phyloP scores from a whole-genome alignment of 73 alveolate species.

The Effrenium voratum region DNA sequence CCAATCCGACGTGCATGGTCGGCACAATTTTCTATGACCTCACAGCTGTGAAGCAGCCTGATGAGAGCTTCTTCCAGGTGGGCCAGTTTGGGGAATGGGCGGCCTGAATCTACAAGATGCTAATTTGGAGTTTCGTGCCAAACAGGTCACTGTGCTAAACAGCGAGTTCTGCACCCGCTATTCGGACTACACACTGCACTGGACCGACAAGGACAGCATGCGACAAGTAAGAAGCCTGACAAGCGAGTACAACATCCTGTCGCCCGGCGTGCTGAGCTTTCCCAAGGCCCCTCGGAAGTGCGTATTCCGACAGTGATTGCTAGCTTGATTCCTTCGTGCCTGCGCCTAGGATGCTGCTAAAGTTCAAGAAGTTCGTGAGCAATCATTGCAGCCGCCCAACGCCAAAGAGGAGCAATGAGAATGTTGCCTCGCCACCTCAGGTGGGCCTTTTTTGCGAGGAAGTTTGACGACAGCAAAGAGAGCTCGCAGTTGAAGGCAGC shows the following conservation, averaged over 20 bases:
- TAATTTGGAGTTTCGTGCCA: background rate
- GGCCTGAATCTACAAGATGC: background rate
- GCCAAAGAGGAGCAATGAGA: background rate
- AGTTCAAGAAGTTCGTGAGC: conserved; percentile 35
- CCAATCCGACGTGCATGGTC: background rate
- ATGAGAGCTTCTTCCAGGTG: conserved; percentile 81
- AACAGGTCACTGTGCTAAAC: conserved; percentile 40
- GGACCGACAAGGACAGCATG: conserved; percentile 85
- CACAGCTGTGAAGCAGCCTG: conserved; percentile 83
- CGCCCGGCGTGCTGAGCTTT: conserved; percentile 54
- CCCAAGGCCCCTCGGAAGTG: background rate
- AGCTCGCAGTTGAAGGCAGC: conserved; percentile 80
- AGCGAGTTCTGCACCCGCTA: conserved; percentile 40
- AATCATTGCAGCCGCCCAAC: conserved; percentile 9
- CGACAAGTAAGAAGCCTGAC: conserved; percentile 80
- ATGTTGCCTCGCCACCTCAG: background rate
- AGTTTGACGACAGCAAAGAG: conserved; percentile 50
- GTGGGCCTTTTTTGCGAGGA: conserved; percentile 88
- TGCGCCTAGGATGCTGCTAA: conserved; percentile 24
- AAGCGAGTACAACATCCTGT: conserved; percentile 56
- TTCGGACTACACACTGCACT: conserved; percentile 72
- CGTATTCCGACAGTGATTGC: background rate
- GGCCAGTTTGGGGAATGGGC: background rate
- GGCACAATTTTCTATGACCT: conserved; percentile 49
- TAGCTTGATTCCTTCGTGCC: background rate